Base-by-base conservation (phyloP, 345 rosid species). In the Citrus hindsii region DNA sequence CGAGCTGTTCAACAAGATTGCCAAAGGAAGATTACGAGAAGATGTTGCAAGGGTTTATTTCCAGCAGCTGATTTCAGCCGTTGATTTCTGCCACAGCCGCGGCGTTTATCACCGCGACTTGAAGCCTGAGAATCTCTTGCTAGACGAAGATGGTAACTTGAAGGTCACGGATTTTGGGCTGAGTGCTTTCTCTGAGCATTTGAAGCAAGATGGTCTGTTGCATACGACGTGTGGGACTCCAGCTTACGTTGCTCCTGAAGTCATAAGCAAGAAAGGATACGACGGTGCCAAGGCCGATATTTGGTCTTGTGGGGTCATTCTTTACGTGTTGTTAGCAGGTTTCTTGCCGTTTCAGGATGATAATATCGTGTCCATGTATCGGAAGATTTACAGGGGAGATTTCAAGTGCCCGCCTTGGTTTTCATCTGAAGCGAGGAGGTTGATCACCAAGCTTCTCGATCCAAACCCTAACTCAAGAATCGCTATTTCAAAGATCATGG, bases 301-400 rank as follows among this genome's bases (percentile, higher is more conserved):
- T 9, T 95, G 98, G 99, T 93, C 99, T 6, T 95, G 99, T 59
- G 99, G 99, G 13, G 99, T 95, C 9, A 92, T 95, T 37, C 87
- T 95, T 5, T 93, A 85, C 19, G 99, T 92, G 63, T 92, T 95
- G 7, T 91, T 95, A 7, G 97, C 98, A 4, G 99, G 99, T 1
- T 93, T 90, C 80, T 74, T 95, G 61, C 99, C 99, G 0, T 93
- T 95, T 72, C 97, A 93, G 37, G 97, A 93, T 10, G 96, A 91
- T 38, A 95, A 93, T 37, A 77, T 95, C 13, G 88, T 95, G 42
- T 85, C 92, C 37, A 90, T 95, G 97, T 95, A 93, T 78, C 37
- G 93, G 80, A 95, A 92, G 86, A 95, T 95, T 40, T 85, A 92
- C 83, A 81, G 89, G 38, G 99, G 98, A 48, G 98, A 93, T 74